Base-by-base conservation (phyloP, 2,329 filamentous ascomycete species). In the Didymella pinodella region DNA sequence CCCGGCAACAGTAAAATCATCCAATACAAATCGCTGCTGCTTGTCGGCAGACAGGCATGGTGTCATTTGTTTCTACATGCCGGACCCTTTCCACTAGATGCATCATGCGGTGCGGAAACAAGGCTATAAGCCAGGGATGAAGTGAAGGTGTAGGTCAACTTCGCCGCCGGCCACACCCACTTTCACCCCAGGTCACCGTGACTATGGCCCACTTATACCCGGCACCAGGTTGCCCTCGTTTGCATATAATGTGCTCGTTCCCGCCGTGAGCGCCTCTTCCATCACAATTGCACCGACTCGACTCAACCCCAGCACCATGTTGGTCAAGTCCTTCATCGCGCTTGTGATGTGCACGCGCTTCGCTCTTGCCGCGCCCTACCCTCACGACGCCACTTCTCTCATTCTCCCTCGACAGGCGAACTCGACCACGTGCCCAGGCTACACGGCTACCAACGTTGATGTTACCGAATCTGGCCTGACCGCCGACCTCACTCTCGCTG, bases 401-500 rank as follows among this genome's bases (percentile, higher is more conserved):
- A 48, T 63, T 22, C 25, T 45, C 18, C 25, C 38, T 44, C 61
- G 59, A 48, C 49, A 48, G 18, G 56, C 47, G 2, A 58, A 60
- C 76, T 14, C 84, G 81, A 22, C 85, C 70, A 51, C 85, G 40
- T 92, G 90, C 68, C 88, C 88, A 0, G 90, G 90, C 14, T 93
- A 92, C 77, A 82, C 72, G 28, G 89, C 88, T 2, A 84, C 82
- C 18, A 86, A 89, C 70, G 81, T 91, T 14, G 74, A 80, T 50
- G 76, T 81, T 49, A 84, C 79, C 0, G 70, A 75, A 34, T 80
- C 79, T 48, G 86, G 86, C 8, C 78, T 95, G 52, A 90, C 85
- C 0, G 92, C 91, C 1, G 84, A 90, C 63, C 81, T 96, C 47
- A 83, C 78, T 2, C 83, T 96, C 11, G 89, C 89, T 7, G 91